Evolutionary conservation across 1,284 basidiomycete genomes (phyloP).

Genomic region (Meira nashicola): DNA sequence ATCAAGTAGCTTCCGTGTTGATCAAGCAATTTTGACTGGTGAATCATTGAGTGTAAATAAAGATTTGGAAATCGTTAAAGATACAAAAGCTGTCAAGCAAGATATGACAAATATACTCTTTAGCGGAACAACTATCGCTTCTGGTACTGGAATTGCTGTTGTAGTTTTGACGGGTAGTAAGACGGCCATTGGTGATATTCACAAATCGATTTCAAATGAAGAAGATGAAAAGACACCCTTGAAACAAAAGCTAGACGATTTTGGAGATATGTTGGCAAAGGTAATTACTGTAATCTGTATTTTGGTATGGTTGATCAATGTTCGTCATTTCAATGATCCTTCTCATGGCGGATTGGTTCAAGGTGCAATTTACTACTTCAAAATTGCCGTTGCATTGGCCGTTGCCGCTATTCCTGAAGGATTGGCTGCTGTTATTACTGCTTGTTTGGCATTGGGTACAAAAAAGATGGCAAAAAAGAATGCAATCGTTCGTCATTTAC

Average conservation of each 20-base stretch:
- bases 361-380: constrained; percentile 52
- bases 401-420: constrained; percentile 52
- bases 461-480: constrained; percentile 52
- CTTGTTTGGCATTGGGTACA: constrained; percentile 50
- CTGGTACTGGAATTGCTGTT: constrained; percentile 42
- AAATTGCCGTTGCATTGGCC: constrained; percentile 52
- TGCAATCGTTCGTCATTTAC: constrained; percentile 50
- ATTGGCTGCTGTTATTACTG: constrained; percentile 51
- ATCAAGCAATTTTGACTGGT: constrained; percentile 52
- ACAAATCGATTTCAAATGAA: constrained; percentile 47
- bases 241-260: constrained; percentile 52
- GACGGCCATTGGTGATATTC: constrained; percentile 51
- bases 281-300: constrained; percentile 52
- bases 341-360: constrained; percentile 47
- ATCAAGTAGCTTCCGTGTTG: constrained; percentile 43
- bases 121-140: constrained; percentile 47
- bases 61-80: constrained; percentile 27
- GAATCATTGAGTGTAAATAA: constrained; percentile 51
- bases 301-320: constrained; percentile 51
- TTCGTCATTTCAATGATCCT: constrained; percentile 51
- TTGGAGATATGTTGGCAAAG: constrained; percentile 50
- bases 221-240: constrained; percentile 49
- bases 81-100: constrained; percentile 47
- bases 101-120: constrained; percentile 53
- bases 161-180: constrained; percentile 41